Evolutionary conservation across 2,329 filamentous ascomycete genomes (phyloP).

Genomic region (Sporothrix curviconia): DNA sequence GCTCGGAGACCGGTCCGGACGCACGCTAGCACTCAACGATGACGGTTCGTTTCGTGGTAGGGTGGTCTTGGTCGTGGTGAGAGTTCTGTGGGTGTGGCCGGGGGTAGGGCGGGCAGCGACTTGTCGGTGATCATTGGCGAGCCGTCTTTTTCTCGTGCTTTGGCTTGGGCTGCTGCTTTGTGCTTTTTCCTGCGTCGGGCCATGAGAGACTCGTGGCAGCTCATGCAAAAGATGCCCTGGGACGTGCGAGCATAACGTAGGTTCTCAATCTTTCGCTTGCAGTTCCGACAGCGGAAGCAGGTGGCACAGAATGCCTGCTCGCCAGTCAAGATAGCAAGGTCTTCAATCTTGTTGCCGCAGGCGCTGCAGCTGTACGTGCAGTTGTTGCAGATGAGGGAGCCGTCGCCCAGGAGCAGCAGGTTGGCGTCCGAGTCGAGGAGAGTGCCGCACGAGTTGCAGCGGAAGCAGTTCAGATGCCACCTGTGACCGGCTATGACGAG

Average conservation of each 20-base stretch:
- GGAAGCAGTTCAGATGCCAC: conserved; percentile 99
- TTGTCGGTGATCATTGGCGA: conserved; percentile 76
- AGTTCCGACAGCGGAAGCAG: conserved; percentile 95
- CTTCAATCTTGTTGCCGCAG: conserved; percentile 96
- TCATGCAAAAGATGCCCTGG: conserved; percentile 99
- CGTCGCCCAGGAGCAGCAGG: conserved; percentile 91
- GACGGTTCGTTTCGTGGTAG: conserved; percentile 48
- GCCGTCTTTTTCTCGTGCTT: conserved; percentile 55
- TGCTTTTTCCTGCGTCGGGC: conserved; percentile 82
- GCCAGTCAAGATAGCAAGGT: conserved; percentile 91
- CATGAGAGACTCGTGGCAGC: conserved; percentile 95
- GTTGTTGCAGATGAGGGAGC: conserved; percentile 97
- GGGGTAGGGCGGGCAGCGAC: conserved; percentile 83
- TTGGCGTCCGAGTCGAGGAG: conserved; percentile 98
- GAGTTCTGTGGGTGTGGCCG: conserved; percentile 62
- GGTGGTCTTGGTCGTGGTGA: conserved; percentile 54
- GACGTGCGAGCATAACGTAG: conserved; percentile 94
- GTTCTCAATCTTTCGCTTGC: conserved; percentile 98
- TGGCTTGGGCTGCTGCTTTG: conserved; percentile 58
- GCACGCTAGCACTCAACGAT: conserved; percentile 45
- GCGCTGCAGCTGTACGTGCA: conserved; percentile 98
- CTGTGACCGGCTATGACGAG: conserved; percentile 70
- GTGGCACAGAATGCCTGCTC: conserved; percentile 97
- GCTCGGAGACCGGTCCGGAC: conserved; percentile 51
- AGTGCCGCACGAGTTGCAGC: conserved; percentile 91